Base-by-base conservation (phyloP, 257 asterid genomes). In the Solanum ossicruentum region DNA sequence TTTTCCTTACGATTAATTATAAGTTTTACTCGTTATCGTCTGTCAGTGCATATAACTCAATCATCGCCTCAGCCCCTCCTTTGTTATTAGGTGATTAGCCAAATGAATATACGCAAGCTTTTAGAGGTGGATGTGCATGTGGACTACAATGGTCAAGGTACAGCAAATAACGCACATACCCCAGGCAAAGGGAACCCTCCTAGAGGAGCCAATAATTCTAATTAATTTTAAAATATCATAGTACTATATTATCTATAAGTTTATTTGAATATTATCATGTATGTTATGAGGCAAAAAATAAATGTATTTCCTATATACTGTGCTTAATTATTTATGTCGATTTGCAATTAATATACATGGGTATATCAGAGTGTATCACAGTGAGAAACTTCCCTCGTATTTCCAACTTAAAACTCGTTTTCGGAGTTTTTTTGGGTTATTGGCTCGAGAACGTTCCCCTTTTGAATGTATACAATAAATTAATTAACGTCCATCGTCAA, bases 141-240 rank as follows among this genome's bases (percentile, higher is more conserved):
- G 71, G 91, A 88, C 85, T 88, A 88, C 69, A 73, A 82, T 43
- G 81, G 81, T 65, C 82, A 85, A 2, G 81, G 85, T 12, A 84
- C 86, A 36, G 18, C 89, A 3, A 88, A 86, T 36, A 52, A 49
- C 36, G 85, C 86, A 28, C 88, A 86, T 49, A 86, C 83, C 12
- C 89, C 89, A 3, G 88, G 88, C 4, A 86, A 84, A 72, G 89
- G 91, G 55, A 86, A 39, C 54, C 75, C 75, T 3, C 70, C 66
- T 12, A 84, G 80, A 54, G 54, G 11, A 43, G 36, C 49, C 67
- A 72, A 18, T 32, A 36, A 77, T 72, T 41, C 82, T 85, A 54
- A 54, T 57, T 56, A 58, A 4, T 39, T 57, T 18, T 12, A 2
- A 80, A 6, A 16, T 8, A 80, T 17, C 4, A 56, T 66, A 54